These are phyloP conservation scores for Gentiana straminea DNA, from an alignment of 257 asterid species.

Conservation along the genomic window DNA sequence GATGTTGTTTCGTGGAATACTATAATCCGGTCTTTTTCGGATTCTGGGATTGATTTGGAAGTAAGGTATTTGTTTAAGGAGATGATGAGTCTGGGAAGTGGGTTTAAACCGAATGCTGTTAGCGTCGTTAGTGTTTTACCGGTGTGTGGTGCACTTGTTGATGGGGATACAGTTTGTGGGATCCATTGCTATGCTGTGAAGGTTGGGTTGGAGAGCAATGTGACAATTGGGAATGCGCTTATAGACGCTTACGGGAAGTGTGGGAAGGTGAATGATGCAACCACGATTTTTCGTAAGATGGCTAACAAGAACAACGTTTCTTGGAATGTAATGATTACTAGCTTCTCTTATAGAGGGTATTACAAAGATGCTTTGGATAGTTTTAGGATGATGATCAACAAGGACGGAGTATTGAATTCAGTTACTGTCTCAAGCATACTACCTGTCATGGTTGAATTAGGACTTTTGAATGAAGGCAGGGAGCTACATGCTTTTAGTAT, in stretches of 20 bases:
- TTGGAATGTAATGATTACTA: conserved; percentile 56
- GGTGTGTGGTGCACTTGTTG: conserved; percentile 33
- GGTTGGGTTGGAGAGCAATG: conserved; percentile 41
- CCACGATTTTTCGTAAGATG: conserved; percentile 38
- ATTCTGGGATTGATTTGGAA: conserved; percentile 20
- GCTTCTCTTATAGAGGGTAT: conserved; percentile 31
- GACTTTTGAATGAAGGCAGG: conserved; percentile 29
- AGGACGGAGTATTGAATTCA: conserved; percentile 25
- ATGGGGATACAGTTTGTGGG: conserved; percentile 27
- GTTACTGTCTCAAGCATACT: conserved; percentile 49
- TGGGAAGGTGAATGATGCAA: conserved; percentile 31
- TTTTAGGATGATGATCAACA: conserved; percentile 43
- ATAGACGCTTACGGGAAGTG: conserved; percentile 68
- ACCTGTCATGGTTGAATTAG: conserved; percentile 46
- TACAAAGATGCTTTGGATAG: conserved; percentile 29
- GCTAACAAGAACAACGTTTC: conserved; percentile 51
- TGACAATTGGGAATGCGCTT: conserved; percentile 46
- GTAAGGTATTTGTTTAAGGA: conserved; percentile 33
- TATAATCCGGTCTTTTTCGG: conserved; percentile 31
- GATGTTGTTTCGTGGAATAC: conserved; percentile 75
- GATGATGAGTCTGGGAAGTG: conserved; percentile 23
- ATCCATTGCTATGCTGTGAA: conserved; percentile 45
- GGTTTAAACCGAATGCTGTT: conserved; percentile 37
- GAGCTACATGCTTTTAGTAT: conserved; percentile 57
- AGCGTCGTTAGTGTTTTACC: conserved; percentile 55